Evolutionary conservation across 2,329 filamentous ascomycete genomes (phyloP).

Genomic region (Chrysoporthe austroafricana): DNA sequence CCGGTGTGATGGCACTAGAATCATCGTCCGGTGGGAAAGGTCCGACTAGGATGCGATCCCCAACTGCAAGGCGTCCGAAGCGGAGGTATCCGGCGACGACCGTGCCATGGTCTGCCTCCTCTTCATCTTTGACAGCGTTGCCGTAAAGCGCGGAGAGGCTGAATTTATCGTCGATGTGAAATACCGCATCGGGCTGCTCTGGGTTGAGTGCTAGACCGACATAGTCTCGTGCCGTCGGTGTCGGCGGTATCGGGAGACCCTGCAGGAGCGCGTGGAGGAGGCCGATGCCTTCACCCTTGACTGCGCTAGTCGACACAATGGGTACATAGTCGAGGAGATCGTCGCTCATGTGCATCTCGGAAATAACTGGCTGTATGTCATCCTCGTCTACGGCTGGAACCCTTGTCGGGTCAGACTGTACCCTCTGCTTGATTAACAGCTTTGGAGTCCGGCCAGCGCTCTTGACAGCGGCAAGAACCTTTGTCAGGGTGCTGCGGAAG

Average conservation of each 20-base stretch:
- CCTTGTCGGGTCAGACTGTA: constrained; percentile 55
- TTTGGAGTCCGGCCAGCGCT: constrained; percentile 72
- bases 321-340: constrained; percentile 66
- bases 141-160: constrained; percentile 69
- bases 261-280: constrained; percentile 81
- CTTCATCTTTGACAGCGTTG: constrained; percentile 44
- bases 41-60: constrained; percentile 77
- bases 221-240: constrained; percentile 57
- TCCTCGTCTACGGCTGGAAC: constrained; percentile 60
- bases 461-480: constrained; percentile 79
- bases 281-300: constrained; percentile 81
- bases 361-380: constrained; percentile 61
- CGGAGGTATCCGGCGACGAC: constrained; percentile 85
- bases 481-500: constrained; percentile 71
- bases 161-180: constrained; percentile 92
- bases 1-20: constrained; percentile 43
- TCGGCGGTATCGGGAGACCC: constrained; percentile 70
- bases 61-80: constrained; percentile 77
- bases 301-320: constrained; percentile 84
- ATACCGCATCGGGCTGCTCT: constrained; percentile 67
- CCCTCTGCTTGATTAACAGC: constrained; percentile 65
- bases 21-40: constrained; percentile 69
- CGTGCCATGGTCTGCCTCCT: constrained; percentile 57
- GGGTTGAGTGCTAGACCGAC: constrained; percentile 60
- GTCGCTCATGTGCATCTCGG: constrained; percentile 49